Evolutionary conservation across 1,284 basidiomycete species (phyloP).

Genomic region (Moniliella sp.): DNA sequence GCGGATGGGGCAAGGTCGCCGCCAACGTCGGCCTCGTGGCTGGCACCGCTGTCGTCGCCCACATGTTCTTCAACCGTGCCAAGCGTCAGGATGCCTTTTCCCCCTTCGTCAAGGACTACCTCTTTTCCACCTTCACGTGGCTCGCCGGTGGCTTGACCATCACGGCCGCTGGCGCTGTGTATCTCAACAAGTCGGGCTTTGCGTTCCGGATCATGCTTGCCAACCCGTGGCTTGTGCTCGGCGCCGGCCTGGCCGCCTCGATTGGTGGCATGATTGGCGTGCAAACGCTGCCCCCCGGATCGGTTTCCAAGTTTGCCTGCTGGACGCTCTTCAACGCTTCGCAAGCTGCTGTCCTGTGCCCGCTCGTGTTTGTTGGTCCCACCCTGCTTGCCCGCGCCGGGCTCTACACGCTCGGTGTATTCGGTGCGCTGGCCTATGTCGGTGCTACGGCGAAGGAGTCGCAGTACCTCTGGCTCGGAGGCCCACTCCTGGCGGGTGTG

Average conservation of each 20-base stretch:
- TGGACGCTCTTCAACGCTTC: slow-evolving; percentile 53
- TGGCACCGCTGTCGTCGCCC: slow-evolving; percentile 19
- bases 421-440: slow-evolving; percentile 58
- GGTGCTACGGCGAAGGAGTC: slow-evolving; percentile 71
- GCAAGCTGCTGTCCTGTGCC: slow-evolving; percentile 50
- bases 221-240: slow-evolving; percentile 70
- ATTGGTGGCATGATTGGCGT: slow-evolving; percentile 35
- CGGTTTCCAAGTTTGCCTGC: slow-evolving; percentile 32
- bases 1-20: slow-evolving; percentile 2
- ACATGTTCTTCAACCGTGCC: slow-evolving; percentile 27
- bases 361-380: slow-evolving; percentile 60
- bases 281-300: slow-evolving; percentile 22
- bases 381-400: slow-evolving; percentile 69
- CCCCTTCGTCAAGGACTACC: slow-evolving; percentile 35
- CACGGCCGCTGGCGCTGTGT: slow-evolving; percentile 55
- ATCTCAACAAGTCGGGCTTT: slow-evolving; percentile 53
- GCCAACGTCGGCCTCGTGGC: slow-evolving; percentile 24
- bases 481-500: slow-evolving; percentile 46
- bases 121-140: slow-evolving; percentile 66
- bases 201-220: slow-evolving; percentile 55
- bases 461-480: slow-evolving; percentile 60
- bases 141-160: slow-evolving; percentile 57
- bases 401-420: slow-evolving; percentile 63
- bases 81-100: slow-evolving; percentile 19
- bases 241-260: slow-evolving; percentile 46